Evolutionary conservation across 176 grass and related monocot genomes (phyloP).

Genomic region (Oryza brachyantha): DNA sequence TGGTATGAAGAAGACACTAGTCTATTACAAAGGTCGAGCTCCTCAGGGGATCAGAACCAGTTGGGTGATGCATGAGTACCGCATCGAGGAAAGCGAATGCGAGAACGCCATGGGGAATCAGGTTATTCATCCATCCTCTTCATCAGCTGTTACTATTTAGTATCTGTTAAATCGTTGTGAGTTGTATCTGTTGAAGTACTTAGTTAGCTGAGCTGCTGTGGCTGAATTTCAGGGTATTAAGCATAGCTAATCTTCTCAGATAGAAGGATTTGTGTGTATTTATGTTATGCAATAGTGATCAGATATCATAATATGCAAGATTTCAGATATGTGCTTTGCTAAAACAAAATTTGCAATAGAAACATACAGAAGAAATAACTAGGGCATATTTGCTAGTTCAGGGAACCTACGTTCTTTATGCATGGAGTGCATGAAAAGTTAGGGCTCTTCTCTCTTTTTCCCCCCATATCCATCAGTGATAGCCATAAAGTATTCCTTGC

Average conservation of each 20-base stretch:
- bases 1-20: slow-evolving; percentile 98
- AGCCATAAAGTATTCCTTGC: slow-evolving; percentile 75
- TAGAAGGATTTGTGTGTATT: not conserved
- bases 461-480: slow-evolving; percentile 29
- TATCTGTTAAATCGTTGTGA: slow-evolving; percentile 1
- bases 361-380: slow-evolving; percentile 26
- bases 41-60: slow-evolving; percentile 79
- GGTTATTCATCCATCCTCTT: slow-evolving; percentile 44
- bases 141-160: slow-evolving; percentile 7
- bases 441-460: slow-evolving; percentile 41
- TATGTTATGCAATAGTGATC: not conserved
- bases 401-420: slow-evolving; percentile 63
- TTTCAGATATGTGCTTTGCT: not conserved
- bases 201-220: not conserved
- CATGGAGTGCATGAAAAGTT: slow-evolving; percentile 95
- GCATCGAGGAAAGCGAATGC: slow-evolving; percentile 90
- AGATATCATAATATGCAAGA: not conserved
- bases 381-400: slow-evolving; percentile 24
- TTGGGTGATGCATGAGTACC: slow-evolving; percentile 99
- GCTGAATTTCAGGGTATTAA: slow-evolving; percentile 16
- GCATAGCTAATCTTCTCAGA: not conserved
- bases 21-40: slow-evolving; percentile 90
- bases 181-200: slow-evolving; percentile 7
- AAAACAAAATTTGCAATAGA: not conserved
- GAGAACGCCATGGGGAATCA: slow-evolving; percentile 90